Conservation (phyloP, 495 filamentous ascomycete species). For the Tuber magnatum region DNA sequence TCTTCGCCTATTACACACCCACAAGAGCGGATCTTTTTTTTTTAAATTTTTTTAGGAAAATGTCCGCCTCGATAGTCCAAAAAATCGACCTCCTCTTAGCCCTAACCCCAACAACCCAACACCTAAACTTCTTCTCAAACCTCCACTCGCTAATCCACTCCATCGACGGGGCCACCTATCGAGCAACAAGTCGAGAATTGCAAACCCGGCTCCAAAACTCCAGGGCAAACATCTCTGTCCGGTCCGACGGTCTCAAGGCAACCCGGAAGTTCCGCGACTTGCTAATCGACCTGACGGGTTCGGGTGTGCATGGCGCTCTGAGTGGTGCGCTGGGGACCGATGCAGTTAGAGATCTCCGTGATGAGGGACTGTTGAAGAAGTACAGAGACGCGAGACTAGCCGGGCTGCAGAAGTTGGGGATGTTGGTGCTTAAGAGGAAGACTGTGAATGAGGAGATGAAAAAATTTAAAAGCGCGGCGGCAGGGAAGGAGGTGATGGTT, state of each 20-base stretch:
- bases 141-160: not conserved
- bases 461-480: not conserved
- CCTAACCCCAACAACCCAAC: not conserved
- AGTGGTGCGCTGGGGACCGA: not conserved
- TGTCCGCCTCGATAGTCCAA: not conserved
- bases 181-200: not conserved
- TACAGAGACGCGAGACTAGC: not conserved
- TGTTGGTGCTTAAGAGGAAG: slow-evolving; percentile 43
- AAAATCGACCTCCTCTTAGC: not conserved
- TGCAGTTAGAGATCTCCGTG: not conserved
- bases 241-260: not conserved
- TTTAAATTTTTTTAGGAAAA: not conserved
- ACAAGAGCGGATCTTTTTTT: not conserved
- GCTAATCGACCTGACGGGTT: not conserved
- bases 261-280: not conserved
- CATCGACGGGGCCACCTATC: not conserved
- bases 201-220: not conserved
- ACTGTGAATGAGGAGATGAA: slow-evolving; percentile 18
- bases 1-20: not conserved
- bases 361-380: not conserved
- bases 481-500: not conserved
- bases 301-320: not conserved
- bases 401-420: slow-evolving; percentile 61
- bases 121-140: not conserved
- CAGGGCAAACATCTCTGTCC: not conserved